These are phyloP conservation scores for Fusarium virguliforme DNA, from an alignment of 2,329 filamentous ascomycete genomes.

Conservation along the genomic window DNA sequence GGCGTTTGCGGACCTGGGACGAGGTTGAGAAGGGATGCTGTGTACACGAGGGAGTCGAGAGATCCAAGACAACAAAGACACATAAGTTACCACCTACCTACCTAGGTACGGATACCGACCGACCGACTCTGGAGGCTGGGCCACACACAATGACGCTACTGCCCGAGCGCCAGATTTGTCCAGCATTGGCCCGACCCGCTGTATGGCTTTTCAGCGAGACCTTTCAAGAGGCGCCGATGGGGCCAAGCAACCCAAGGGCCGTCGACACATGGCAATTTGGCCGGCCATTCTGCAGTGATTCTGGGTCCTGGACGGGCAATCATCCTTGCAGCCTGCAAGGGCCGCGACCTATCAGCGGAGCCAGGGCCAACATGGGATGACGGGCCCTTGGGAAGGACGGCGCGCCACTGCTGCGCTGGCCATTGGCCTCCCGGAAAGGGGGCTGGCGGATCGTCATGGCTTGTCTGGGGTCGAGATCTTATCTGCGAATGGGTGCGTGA, in stretches of 20 bases:
- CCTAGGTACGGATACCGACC: slow-evolving; percentile 15
- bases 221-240: slow-evolving; percentile 36
- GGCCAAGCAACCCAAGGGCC: slow-evolving; percentile 36
- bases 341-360: slow-evolving; percentile 49
- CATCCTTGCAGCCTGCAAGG: slow-evolving; percentile 52
- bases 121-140: slow-evolving; percentile 41
- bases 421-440: slow-evolving; percentile 44
- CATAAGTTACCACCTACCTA: not conserved
- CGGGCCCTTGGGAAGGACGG: slow-evolving; percentile 34
- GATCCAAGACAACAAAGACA: slow-evolving; percentile 39
- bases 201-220: slow-evolving; percentile 30
- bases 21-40: slow-evolving; percentile 42
- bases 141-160: slow-evolving; percentile 45
- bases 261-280: slow-evolving; percentile 43
- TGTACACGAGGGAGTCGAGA: slow-evolving; percentile 43
- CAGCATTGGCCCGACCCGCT: slow-evolving; percentile 43
- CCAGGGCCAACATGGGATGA: slow-evolving; percentile 44
- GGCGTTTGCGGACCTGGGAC: slow-evolving; percentile 31
- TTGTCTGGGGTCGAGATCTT: slow-evolving; percentile 39
- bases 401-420: slow-evolving; percentile 42
- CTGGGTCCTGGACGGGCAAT: slow-evolving; percentile 29
- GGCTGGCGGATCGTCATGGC: slow-evolving; percentile 27
- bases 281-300: slow-evolving; percentile 40
- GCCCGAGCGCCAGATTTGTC: slow-evolving; percentile 35
- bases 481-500: slow-evolving; percentile 13